Evolutionary conservation across 257 asterid species (phyloP), one percentile per base, ranked within the genome.

Genomic region (Cruciata laevipes): DNA sequence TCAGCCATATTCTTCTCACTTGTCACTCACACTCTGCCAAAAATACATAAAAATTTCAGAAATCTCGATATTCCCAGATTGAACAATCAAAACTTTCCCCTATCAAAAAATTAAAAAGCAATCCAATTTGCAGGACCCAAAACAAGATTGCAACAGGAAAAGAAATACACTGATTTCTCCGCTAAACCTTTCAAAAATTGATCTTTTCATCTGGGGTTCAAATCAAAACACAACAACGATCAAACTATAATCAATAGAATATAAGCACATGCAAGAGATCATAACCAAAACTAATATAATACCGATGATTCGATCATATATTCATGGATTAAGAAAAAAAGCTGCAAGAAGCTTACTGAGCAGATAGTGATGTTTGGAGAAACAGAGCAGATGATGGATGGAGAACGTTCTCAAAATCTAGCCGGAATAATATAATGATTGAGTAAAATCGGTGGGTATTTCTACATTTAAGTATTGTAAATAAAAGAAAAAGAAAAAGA

Each of bases 1-100:
- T 83, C 97, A 33, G 97, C 95, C 99, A 93, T 93, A 67, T 42
- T 44, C 63, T 67, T 59, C 66, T 72, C 55, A 21, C 53, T 33
- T 51, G 17, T 35, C 18, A n/a, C 8, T 25, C 52, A 16, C 38
- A 63, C 35, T 23, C 66, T 62, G 66, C 4, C 20, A 61, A 32
- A 33, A 32, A 30, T 3, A 10, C 7, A n/a, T n/a, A n/a, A 9
- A n/a, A 8, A 14, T n/a, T 32, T n/a, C 18, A 8, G 18, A 58
- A 25, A 9, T 32, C 14, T 33, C 47, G 4, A 7, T 7, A 53
- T n/a, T 49, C 60, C 20, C 51, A 62, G 9, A 33, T 5, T 6
- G 7, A 61, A 61, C 44, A 16, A 64, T 38, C 56, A 64, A 38
- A 20, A 38, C 11, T 37, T 64, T 18, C 49, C 32, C 12, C 59